A percentile compares a stretch with the other conserved stretches of the same genome.
Conservation (phyloP, 2,329 filamentous ascomycete genomes). For the Nakataea oryzae region DNA sequence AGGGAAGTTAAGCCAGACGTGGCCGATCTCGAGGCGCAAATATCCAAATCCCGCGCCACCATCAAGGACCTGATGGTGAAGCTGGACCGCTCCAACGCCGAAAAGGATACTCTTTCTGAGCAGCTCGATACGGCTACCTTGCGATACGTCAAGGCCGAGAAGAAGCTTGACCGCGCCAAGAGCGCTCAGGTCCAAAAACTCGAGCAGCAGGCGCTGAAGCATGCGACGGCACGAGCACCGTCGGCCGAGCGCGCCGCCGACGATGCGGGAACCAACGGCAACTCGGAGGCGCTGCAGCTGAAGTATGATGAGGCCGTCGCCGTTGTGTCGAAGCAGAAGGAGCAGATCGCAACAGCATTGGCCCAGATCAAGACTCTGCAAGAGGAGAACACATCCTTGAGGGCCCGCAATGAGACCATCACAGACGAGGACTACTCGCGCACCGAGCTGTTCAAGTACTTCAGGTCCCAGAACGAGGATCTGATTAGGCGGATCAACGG, state of each 20-base stretch:
- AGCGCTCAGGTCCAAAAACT: constrained; percentile 86
- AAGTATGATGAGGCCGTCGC: constrained; percentile 71
- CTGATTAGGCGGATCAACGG: constrained; percentile 87
- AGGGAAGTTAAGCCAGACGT: constrained; percentile 56
- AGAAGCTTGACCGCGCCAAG: constrained; percentile 81
- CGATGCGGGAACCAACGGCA: constrained; percentile 38
- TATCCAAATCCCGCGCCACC: constrained; percentile 64
- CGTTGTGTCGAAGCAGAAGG: constrained; percentile 71
- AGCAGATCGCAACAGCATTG: constrained; percentile 66
- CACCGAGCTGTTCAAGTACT: constrained; percentile 85
- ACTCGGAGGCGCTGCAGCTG: constrained; percentile 58
- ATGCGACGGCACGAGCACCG: constrained; percentile 39
- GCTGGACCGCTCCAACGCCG: constrained; percentile 61
- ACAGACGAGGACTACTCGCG: constrained; percentile 90
- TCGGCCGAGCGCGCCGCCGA: constrained; percentile 43
- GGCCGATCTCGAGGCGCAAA: constrained; percentile 60
- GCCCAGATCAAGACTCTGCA: constrained; percentile 64
- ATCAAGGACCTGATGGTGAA: constrained; percentile 76
- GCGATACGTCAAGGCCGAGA: constrained; percentile 90
- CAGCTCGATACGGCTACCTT: constrained; percentile 81
- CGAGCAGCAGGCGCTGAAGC: constrained; percentile 77
- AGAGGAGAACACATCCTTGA: constrained; percentile 70
- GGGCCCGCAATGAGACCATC: constrained; percentile 54
- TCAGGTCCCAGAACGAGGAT: constrained; percentile 86
- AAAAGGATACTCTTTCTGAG: constrained; percentile 78